phyloP scores from a whole-genome alignment of 2,329 filamentous ascomycete genomes.

The Ophiostoma sp. region DNA sequence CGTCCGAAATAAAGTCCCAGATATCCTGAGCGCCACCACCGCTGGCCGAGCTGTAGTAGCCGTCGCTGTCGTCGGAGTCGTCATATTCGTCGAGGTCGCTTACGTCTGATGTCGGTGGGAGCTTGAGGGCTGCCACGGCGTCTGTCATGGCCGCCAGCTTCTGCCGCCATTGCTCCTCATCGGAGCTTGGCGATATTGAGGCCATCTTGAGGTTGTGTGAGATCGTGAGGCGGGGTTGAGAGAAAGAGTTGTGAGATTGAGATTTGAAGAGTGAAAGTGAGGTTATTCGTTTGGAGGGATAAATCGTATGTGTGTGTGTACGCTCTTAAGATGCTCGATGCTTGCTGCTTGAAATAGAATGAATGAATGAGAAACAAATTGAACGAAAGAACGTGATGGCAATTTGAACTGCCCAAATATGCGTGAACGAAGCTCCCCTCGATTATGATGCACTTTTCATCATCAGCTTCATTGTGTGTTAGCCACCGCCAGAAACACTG shows the following conservation, averaged over 20 bases:
- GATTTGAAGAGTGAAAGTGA: not conserved
- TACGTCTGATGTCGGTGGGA: conserved; percentile 39
- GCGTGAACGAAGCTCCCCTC: not conserved
- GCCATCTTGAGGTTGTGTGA: conserved; percentile 17
- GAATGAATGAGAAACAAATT: not conserved
- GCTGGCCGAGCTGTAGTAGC: conserved; percentile 52
- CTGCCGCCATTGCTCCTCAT: conserved; percentile 68
- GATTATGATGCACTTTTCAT: conserved; percentile 9
- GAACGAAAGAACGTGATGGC: not conserved
- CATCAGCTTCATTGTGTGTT: not conserved
- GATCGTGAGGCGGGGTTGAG: not conserved
- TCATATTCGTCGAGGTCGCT: conserved; percentile 40
- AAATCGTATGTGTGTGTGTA: not conserved
- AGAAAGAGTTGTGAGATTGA: conserved; percentile 4
- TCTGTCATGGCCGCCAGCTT: conserved; percentile 85
- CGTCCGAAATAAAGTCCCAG: conserved; percentile 88
- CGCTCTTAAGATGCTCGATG: not conserved
- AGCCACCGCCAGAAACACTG: not conserved
- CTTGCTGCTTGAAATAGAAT: not conserved
- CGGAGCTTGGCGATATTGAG: conserved; percentile 15
- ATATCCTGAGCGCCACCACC: conserved; percentile 71
- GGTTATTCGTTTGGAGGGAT: not conserved
- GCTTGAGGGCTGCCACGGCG: conserved; percentile 71
- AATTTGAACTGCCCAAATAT: not conserved
- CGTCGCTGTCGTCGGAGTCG: conserved; percentile 64